A percentile compares a stretch with the other conserved stretches of the same genome.
Conservation (phyloP, 192 early-diverging fungal species). For the Umbelopsis ramanniana region DNA sequence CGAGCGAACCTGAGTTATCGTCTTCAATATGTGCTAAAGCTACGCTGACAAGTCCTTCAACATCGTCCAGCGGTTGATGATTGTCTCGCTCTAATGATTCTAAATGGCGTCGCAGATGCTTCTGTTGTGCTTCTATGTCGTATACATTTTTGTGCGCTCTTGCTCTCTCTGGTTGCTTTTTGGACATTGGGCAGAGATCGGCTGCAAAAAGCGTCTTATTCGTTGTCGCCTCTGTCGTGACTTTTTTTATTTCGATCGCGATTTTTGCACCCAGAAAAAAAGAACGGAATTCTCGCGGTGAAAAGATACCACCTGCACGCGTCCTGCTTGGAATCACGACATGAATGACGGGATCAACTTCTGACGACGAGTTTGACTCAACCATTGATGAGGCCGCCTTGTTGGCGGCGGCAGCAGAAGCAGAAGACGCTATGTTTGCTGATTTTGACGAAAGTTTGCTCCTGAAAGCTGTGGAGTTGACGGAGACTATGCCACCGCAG, state of each 20-base stretch:
- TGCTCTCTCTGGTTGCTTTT: slow-evolving; percentile 10
- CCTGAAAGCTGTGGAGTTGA: neutral
- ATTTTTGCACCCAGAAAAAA: neutral
- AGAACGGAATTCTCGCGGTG: neutral
- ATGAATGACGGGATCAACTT: slow-evolving; percentile 8
- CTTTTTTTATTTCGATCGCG: neutral
- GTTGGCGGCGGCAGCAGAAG: slow-evolving; percentile 1
- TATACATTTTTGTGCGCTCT: neutral
- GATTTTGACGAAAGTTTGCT: slow-evolving; percentile 20
- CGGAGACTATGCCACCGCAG: neutral
- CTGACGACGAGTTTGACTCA: slow-evolving; percentile 19
- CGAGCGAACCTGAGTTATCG: slow-evolving; percentile 20
- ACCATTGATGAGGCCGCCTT: neutral
- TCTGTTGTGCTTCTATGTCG: slow-evolving; percentile 41
- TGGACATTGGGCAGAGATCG: slow-evolving; percentile 18
- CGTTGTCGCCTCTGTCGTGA: neutral
- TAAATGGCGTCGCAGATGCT: slow-evolving; percentile 48
- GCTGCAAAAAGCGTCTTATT: too few species aligned
- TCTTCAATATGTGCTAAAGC: slow-evolving; percentile 48
- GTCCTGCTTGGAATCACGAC: neutral
- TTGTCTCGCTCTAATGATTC: slow-evolving; percentile 60
- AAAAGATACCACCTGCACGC: too few species aligned
- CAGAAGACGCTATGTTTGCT: slow-evolving; percentile 12
- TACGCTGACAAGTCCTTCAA: slow-evolving; percentile 51
- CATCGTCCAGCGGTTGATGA: slow-evolving; percentile 54